Evolutionary conservation across 768 basidiomycete species (phyloP), one percentile per base, ranked within the genome.

Genomic region (Thelephora aurantiotincta): DNA sequence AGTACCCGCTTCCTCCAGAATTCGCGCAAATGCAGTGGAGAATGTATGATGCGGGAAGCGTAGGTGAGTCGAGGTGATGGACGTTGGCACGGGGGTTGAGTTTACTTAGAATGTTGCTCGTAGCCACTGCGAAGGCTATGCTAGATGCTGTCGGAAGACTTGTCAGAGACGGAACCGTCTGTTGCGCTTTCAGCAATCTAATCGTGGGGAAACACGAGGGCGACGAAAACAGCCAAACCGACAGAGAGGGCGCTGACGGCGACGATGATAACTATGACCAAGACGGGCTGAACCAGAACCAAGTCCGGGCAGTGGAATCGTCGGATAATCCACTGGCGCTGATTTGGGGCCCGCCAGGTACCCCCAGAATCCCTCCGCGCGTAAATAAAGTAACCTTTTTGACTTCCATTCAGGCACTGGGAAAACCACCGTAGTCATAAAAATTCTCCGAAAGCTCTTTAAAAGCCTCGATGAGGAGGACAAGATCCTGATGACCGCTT

Each of bases 281-380:
- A 12, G 43, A 47, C 9, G 26, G 26, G 13, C 58, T 82, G 49
- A 82, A 82, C 48, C 64, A 60, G 11, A 81, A 78, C 55, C 81
- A 83, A 58, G 55, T 64, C 9, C 47, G 47, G 7, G 80, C 80
- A 0, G 68, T 80, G 20, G 53, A 55, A 14, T 70, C 74, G 0
- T 71, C 67, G 50, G 53, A 62, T 2, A 63, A 65, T 0, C 66
- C 60, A 9, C 55, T 80, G 23, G 72, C 76, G 26, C 55, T 82
- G 35, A 80, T 82, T 6, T 82, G 80, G 80, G 79, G 80, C 3
- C 79, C 80, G 7, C 80, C 80, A 51, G 78, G 80, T 75, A 36
- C 34, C 43, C 18, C 38, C 9, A 35, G 9, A 18, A 46, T 46
- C 56, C 43, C 38, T 41, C 22, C 14, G 38, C 38, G 11, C 14